A percentile compares a stretch with the other conserved stretches of the same genome.
Evolutionary conservation across 2,329 filamentous ascomycete species (phyloP).

Genomic region (Ophiostoma angusticollis): DNA sequence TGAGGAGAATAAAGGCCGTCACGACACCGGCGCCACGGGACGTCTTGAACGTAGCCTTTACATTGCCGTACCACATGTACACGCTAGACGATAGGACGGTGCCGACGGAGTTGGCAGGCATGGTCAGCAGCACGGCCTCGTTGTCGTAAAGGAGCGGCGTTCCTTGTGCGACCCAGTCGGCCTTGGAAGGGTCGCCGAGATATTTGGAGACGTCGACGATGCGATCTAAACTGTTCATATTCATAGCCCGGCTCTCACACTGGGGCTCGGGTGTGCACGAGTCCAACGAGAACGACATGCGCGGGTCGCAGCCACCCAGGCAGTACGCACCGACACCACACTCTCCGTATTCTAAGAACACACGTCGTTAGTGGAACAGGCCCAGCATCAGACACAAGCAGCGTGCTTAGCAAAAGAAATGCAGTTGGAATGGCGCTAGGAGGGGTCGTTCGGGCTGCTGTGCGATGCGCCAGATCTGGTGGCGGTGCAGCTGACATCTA

Average conservation of each 20-base stretch:
- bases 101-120: constrained; percentile 74
- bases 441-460: constrained; percentile 1
- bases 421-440: no score
- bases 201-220: constrained; percentile 66
- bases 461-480: background rate
- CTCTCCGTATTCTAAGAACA: constrained; percentile 72
- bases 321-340: constrained; percentile 93
- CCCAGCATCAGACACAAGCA: no score
- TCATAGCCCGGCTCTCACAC: constrained; percentile 63
- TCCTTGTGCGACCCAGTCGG: constrained; percentile 85
- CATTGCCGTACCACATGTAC: constrained; percentile 96
- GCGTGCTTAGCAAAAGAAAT: no score
- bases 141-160: constrained; percentile 54
- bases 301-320: constrained; percentile 85
- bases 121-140: constrained; percentile 63
- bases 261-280: constrained; percentile 76
- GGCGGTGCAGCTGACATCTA: background rate
- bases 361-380: no score
- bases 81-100: constrained; percentile 72
- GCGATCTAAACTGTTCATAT: constrained; percentile 58
- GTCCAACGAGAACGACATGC: constrained; percentile 68
- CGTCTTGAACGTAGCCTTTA: constrained; percentile 74
- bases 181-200: constrained; percentile 64
- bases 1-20: constrained; percentile 92
- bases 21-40: constrained; percentile 78